These are phyloP conservation scores for Trichosporon asahii DNA, from an alignment of 1,284 basidiomycete genomes.

Conservation along the genomic window DNA sequence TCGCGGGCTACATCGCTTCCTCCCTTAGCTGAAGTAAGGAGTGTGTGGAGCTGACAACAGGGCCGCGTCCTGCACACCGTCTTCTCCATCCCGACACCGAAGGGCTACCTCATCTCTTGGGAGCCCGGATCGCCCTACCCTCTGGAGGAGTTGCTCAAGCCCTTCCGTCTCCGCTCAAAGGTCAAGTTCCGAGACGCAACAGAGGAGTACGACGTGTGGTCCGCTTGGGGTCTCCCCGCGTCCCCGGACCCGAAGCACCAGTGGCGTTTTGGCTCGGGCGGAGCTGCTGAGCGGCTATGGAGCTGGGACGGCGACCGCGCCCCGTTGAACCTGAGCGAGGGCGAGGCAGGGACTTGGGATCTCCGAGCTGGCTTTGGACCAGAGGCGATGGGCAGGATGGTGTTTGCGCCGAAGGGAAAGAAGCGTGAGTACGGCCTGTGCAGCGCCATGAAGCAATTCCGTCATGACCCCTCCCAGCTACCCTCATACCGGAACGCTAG, in stretches of 20 bases:
- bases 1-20: neutral
- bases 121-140: constrained; percentile 65
- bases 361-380: constrained; percentile 58
- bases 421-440: constrained; percentile 68
- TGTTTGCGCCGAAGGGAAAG: constrained; percentile 67
- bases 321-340: constrained; percentile 27
- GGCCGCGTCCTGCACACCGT: constrained; percentile 86
- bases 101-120: constrained; percentile 53
- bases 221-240: constrained; percentile 62
- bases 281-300: constrained; percentile 46
- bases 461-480: too few species aligned
- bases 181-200: constrained; percentile 76
- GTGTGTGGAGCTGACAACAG: constrained; percentile 56
- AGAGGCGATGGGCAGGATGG: constrained; percentile 68
- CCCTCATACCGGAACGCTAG: too few species aligned
- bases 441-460: neutral
- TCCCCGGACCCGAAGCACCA: constrained; percentile 3
- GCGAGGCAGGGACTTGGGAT: constrained; percentile 57
- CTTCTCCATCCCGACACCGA: constrained; percentile 66
- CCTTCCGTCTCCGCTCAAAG: constrained; percentile 84
- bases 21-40: neutral
- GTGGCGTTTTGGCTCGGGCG: constrained; percentile 47
- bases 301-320: constrained; percentile 27
- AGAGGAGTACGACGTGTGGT: constrained; percentile 72
- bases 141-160: constrained; percentile 45